Evolutionary conservation across 2,329 filamentous ascomycete species (phyloP), one percentile per base, ranked within the genome.

Genomic region (Ceratocystis lukuohia): DNA sequence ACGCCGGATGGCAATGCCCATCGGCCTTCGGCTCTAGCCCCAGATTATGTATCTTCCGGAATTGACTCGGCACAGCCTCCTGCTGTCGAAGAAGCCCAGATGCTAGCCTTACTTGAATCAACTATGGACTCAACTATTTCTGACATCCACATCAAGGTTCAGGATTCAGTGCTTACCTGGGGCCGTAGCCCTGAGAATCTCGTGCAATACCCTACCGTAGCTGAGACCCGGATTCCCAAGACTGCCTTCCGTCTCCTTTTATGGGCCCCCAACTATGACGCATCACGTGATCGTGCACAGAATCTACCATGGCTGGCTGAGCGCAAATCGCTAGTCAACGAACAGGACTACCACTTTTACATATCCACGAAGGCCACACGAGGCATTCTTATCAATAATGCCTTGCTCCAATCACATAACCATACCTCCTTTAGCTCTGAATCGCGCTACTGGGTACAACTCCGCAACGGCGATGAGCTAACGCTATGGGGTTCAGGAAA

Each of bases 211-310:
- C 75, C 81, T 0, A 78, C 86, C 61, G 77, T 75, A 37, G 76
- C 77, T 28, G 90, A 96, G 70, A 81, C 79, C 1, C 86, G 86
- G 17, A 84, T 97, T 45, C 90, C 92, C 1, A 93, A 93, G 72
- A 86, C 87, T 69, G 91, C 89, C 0, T 84, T 96, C 70, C 87
- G 89, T 71, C 78, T 96, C 46, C 79, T 90, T 44, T 83, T 94
- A 37, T 91, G 88, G 81, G 85, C 83, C 66, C 81, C 85, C 0
- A 83, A 83, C 10, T 86, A 87, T 67, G 87, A 89, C 67, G 79
- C 82, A 6, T 78, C 78, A 62, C 80, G 79, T 61, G 80, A 82
- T 25, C 64, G 78, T 78, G 45, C 81, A 81, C 64, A 83, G 82
- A 69, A 63, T 61, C 77, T 75, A 66, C 73, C 77, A 61, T 75